These are phyloP conservation scores for Leucoagaricus sp. DNA, from an alignment of 1,284 basidiomycete species.

Conservation along the genomic window DNA sequence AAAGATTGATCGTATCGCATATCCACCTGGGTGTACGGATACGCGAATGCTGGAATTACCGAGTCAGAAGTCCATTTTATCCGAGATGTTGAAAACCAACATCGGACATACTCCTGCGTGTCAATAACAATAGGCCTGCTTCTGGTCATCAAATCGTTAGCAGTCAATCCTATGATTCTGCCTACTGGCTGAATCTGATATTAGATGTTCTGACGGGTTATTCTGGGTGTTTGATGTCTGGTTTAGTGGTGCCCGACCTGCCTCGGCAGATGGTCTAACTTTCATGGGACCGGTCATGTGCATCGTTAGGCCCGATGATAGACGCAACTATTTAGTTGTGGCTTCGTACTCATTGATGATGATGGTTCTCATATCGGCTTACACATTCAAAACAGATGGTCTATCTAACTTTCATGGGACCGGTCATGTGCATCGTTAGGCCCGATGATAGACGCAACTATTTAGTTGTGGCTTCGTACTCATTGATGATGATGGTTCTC, in stretches of 20 bases:
- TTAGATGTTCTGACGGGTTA: neutral
- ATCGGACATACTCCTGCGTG: neutral
- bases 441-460: neutral
- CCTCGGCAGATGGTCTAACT: neutral
- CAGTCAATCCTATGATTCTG: neutral
- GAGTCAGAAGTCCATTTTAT: neutral
- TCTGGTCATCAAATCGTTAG: neutral
- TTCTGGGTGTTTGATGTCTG: neutral
- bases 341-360: neutral
- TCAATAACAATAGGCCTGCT: no score
- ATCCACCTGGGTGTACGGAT: neutral
- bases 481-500: neutral
- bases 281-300: neutral
- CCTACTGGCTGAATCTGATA: neutral
- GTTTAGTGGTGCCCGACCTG: neutral
- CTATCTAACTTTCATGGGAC: neutral
- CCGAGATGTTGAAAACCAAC: neutral
- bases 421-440: neutral
- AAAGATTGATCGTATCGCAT: neutral
- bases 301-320: neutral
- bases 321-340: neutral
- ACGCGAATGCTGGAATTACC: neutral
- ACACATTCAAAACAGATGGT: neutral
- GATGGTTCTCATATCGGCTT: neutral
- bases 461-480: neutral